These are phyloP conservation scores for Chlamydomonas eustigma DNA, from an alignment of 139 green algal genomes.

Conservation along the genomic window DNA sequence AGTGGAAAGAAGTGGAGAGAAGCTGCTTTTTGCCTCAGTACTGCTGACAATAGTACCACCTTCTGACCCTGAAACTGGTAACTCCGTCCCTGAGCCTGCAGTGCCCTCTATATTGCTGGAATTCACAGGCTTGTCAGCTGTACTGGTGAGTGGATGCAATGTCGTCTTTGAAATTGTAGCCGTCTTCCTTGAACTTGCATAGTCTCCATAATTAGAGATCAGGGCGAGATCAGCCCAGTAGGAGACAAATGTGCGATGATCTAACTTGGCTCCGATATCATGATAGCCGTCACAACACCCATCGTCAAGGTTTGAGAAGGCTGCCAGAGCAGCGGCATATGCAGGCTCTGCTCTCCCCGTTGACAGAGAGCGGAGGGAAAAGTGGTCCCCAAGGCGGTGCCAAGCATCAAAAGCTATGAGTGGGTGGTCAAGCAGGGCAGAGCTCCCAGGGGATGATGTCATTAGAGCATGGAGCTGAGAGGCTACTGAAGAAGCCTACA, in stretches of 20 bases:
- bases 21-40: not conserved
- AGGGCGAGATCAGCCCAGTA: constrained; percentile 9
- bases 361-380: not conserved
- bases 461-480: not conserved
- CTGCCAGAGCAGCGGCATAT: not conserved
- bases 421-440: not conserved
- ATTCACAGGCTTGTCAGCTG: too few relatives aligned
- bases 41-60: too few relatives aligned
- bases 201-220: too few relatives aligned
- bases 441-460: not conserved
- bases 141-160: too few relatives aligned
- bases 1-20: not conserved
- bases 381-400: not conserved
- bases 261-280: not conserved
- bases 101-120: too few relatives aligned
- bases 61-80: too few relatives aligned
- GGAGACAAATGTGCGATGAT: not conserved
- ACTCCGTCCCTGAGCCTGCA: too few relatives aligned
- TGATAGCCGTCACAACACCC: constrained; percentile 13
- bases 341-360: not conserved
- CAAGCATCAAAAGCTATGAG: not conserved
- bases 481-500: too few relatives aligned
- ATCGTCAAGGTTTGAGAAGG: constrained; percentile 4
- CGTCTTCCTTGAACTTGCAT: too few relatives aligned
- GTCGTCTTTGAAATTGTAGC: too few relatives aligned